Evolutionary conservation across 2,329 filamentous ascomycete genomes (phyloP), one percentile per base, ranked within the genome.

Genomic region (Neoscytalidium dimidiatum): DNA sequence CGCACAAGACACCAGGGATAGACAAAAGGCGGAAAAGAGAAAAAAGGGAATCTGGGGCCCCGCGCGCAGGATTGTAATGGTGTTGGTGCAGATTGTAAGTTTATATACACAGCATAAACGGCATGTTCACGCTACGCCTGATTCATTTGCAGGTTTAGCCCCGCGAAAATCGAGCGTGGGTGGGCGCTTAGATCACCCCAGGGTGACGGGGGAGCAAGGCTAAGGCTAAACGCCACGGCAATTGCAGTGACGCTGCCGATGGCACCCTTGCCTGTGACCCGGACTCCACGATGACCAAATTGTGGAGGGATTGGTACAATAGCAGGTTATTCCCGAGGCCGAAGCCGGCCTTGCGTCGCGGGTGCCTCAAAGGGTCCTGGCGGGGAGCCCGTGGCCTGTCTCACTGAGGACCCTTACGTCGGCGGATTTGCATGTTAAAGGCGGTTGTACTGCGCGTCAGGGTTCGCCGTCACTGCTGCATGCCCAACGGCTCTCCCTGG

Each of bases 101-200:
- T 46, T 60, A 58, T 60, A 46, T 60, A 46, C 23, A 28, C 56
- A 60, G 56, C 56, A 60, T 46, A 41, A 44, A 29, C 13, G 23
- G 31, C 13, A 6, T 23, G 31, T 29, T 23, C 9, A 38, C 19
- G 53, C 17, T 13, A 28, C 8, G 53, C 56, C 56, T 60, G 56
- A 60, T 46, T 60, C 56, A 60, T 60, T 48, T 31, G 38, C 38
- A 46, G 38, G 9, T 21, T 44, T 60, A 31, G 56, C 9, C 56
- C 35, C 5, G 38, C 56, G 56, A 60, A 31, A 60, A 60, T 14
- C 14, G 13, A 29, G 21, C 35, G 21, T 52, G 51, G 38, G 5
- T 41, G 41, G 56, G 56, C 56, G 56, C 56, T 60, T 60, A 60
- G 56, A 60, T 33, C 38, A 46, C 41, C 56, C 56, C 41, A 60